phyloP scores from a whole-genome alignment of 2,329 filamentous ascomycete genomes.

The Colletotrichum phormii region DNA sequence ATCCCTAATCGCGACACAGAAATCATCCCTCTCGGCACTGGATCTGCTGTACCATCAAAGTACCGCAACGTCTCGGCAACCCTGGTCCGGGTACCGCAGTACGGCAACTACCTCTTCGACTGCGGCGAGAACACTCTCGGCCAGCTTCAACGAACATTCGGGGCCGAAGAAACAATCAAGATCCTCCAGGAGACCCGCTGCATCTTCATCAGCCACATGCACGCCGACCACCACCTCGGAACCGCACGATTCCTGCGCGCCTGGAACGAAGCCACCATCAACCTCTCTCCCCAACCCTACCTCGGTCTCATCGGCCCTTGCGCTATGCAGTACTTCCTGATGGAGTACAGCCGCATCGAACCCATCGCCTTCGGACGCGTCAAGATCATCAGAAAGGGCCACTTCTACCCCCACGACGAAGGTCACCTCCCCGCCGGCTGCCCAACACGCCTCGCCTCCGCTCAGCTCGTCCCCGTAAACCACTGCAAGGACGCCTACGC shows the following conservation, averaged over 20 bases:
- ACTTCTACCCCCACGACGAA: conserved; percentile 35
- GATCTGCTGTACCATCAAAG: conserved; percentile 89
- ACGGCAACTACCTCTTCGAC: conserved; percentile 91
- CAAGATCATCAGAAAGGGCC: conserved; percentile 41
- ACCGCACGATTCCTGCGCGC: conserved; percentile 83
- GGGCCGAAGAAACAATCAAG: conserved; percentile 71
- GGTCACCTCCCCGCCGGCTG: conserved; percentile 55
- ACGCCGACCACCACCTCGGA: conserved; percentile 96
- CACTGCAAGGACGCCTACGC: conserved; percentile 87
- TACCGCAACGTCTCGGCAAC: conserved; percentile 96
- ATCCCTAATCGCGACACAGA: conserved; percentile 82
- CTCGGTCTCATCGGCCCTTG: conserved; percentile 77
- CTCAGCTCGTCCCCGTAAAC: conserved; percentile 75
- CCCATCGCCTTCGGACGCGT: conserved; percentile 75
- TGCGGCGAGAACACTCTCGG: conserved; percentile 93
- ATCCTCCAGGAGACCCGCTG: conserved; percentile 82
- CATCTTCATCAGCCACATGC: conserved; percentile 94
- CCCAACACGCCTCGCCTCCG: conserved; percentile 69
- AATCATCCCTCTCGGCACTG: conserved; percentile 89
- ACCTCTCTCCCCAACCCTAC: conserved; percentile 46
- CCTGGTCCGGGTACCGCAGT: conserved; percentile 83
- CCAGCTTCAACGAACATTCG: conserved; percentile 82
- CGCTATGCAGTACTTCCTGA: conserved; percentile 80
- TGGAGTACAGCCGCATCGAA: conserved; percentile 84
- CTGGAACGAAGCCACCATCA: conserved; percentile 73